Evolutionary conservation across 768 basidiomycete species (phyloP), one percentile per base, ranked within the genome.

Genomic region (Amanita brunnescens): DNA sequence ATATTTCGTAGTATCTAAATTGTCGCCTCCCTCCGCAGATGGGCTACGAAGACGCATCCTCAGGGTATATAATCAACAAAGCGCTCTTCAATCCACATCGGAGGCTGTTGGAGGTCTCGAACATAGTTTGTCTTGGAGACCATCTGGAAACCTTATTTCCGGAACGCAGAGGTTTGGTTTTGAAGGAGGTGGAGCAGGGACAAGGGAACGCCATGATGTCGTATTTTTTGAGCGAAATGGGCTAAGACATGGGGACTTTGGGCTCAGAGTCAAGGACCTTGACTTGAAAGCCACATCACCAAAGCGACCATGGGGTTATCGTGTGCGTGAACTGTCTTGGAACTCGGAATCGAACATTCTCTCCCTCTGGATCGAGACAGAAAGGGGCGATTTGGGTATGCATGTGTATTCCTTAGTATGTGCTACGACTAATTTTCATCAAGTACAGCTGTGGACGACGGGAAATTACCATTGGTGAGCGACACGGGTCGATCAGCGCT

Each of bases 151-250:
- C 60, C 65, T 97, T 35, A 87, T 99, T 49, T 88, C 81, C 2
- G 71, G 78, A 9, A 83, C 87, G 0, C 91, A 96, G 62, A 70
- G 90, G 46, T 91, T 88, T 57, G 91, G 92, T 0, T 80, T 79
- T 42, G 81, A 83, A 51, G 83, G 85, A 9, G 83, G 80, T 50
- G 79, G 85, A 41, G 65, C 73, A 21, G 87, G 81, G 6, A 80
- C 73, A 56, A 80, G 77, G 48, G 85, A 78, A 16, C 73, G 77
- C 52, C 86, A 95, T 60, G 91, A 95, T 58, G 72, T 98, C 6
- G 81, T 97, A 0, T 95, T 98, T 68, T 93, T 95, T 53, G 96
- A 99, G 70, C 73, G 91, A 57, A 99, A 99, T 64, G 96, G 96
- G 1, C 67, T 99, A 53, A 69, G 93, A 53, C 89, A 96, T 59